Base-by-base conservation (phyloP, 768 basidiomycete species). In the Neoboletus magnificus region DNA sequence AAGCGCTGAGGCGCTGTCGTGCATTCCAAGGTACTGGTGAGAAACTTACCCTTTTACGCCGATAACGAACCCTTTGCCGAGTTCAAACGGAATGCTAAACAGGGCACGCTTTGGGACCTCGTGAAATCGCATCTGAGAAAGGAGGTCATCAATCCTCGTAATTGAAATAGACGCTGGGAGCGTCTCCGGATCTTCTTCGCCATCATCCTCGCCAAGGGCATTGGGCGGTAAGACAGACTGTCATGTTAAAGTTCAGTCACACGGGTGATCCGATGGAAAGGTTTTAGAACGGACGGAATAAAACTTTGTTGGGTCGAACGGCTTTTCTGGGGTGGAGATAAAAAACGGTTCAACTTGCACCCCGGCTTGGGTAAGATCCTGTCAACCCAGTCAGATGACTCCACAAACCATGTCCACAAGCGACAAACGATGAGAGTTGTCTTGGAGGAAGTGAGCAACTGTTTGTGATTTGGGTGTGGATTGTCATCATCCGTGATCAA, bases 271-370 rank as follows among this genome's bases (percentile, higher is more conserved):
- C 22, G 13, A 20, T 29, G 1, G 37, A 16, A 46, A 39, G 1
- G 42, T 9, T 45, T 30, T 32, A 48, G 47, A 37, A 71, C 84
- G 50, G 56, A 93, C 92, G 10, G 86, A 83, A 68, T 90, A 96
- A 69, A 94, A 94, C 54, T 83, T 90, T 23, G 78, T 73, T 5
- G 84, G 66, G 48, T 91, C 83, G 57, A 97, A 98, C 0, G 80
- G 76, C 42, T 82, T 84, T 5, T 83, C 81, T 4, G 78, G 70
- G 0, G 82, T 82, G 51, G 83, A 83, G 50, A 98, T 91, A 73
- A 97, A 95, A 73, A 96, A 97, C 0, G 94, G 92, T 58, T 93
- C 89, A 40, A 97, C 77, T 7, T 79, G 79, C 20, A 87, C 85
- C 0, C 93, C 91, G 5, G 86, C 80, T 73, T 92, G 88, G 11